Evolutionary conservation across 2,329 filamentous ascomycete species (phyloP), one percentile per base, ranked within the genome.

Genomic region (Taxawa tesnikishii): DNA sequence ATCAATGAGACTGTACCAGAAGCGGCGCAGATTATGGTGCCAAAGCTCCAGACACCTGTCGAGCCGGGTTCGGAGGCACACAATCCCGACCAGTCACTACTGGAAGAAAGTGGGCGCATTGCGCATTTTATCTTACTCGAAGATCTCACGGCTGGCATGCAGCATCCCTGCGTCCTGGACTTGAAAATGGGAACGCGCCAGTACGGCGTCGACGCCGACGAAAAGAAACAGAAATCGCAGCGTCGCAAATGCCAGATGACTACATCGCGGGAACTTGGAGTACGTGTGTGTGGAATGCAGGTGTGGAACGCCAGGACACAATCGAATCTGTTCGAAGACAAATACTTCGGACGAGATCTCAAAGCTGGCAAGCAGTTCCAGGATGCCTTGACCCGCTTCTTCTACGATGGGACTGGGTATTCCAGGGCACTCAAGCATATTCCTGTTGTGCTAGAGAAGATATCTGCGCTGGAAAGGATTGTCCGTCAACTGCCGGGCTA

Each of bases 141-240:
- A 56, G 90, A 98, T 53, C 69, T 98, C 29, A 98, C 90, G 1
- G 83, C 88, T 2, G 88, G 88, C 19, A 96, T 98, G 90, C 87
- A 84, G 51, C 77, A 82, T 31, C 90, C 90, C 4, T 96, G 90
- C 58, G 93, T 98, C 38, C 80, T 98, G 56, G 90, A 98, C 52
- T 66, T 98, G 40, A 98, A 98, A 54, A 98, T 98, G 90, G 90
- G 90, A 13, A 98, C 90, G 6, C 78, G 90, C 2, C 90, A 98
- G 51, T 96, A 94, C 53, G 90, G 90, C 6, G 75, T 96, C 9
- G 87, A 96, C 44, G 90, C 90, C 2, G 77, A 72, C 32, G 76
- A 84, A 26, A 93, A 93, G 64, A 98, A 98, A 56, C 83, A 87
- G 49, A 77, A 79, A 38, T 96, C 90, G 0, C 90, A 98, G 55